Evolutionary conservation across 495 filamentous ascomycete species (phyloP), one percentile per base, ranked within the genome.

Genomic region (Xylaria palmicola): DNA sequence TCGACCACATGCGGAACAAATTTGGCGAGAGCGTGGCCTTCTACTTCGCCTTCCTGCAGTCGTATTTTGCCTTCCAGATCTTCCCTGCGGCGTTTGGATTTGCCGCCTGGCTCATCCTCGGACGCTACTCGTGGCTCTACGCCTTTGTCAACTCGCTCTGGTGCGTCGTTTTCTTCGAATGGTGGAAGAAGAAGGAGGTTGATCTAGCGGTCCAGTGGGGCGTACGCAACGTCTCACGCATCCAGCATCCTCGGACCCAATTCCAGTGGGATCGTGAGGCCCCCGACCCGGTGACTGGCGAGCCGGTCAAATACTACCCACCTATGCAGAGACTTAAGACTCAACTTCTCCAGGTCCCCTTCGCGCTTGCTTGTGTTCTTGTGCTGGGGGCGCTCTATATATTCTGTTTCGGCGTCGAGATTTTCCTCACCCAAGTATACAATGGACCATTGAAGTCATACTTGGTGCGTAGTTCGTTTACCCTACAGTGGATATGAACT

Each of bases 1-100:
- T 98, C 39, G 86, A 88, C 62, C 85, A 88, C 54, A 95, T 98
- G 56, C 83, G 91, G n/a, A 83, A 96, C 72, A 85, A 86, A 32
- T 91, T 97, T 62, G 94, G 94, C 56, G 95, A 98, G 77, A 92
- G 88, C 73, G 91, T 98, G 56, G 94, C 90, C 24, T 97, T 92
- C 68, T 98, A 98, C 76, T 98, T 98, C 69, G 88, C 95, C 2
- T 98, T 98, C 73, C 78, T 96, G 55, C 92, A 97, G 76, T 88
- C 89, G 0, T 98, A 98, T 74, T 95, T 97, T 68, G 76, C 81
- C 36, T 96, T 96, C 70, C 76, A 97, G 27, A 72, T 90, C 9
- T 91, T 94, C 62, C 93, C 93, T 0, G 95, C 94, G 2, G 80
- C 81, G 13, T 89, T 97, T 70, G 94, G 95, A 4, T 83, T 89